Base-by-base conservation (phyloP, 116 monocot species). In the Dioscorea cayenensis region DNA sequence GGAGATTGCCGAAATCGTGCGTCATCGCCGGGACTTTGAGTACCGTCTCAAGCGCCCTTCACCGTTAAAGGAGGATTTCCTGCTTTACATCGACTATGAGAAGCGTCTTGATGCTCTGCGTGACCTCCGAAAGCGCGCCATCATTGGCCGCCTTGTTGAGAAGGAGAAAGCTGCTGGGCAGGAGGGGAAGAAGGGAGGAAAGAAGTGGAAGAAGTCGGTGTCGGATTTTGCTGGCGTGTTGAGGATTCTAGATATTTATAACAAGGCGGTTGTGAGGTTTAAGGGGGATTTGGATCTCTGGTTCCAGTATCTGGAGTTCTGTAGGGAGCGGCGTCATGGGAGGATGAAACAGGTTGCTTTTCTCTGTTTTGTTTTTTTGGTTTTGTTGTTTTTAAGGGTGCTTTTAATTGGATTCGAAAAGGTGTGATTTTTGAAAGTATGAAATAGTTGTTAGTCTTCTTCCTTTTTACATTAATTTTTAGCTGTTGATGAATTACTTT, bases 291-390 rank as follows among this genome's bases (percentile, higher is more conserved):
- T 95, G 77, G 80, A 80, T 20, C 77, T 95, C 17, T 95, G 95
- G 95, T 92, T 95, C 61, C 65, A 64, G 62, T 95, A 95, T 23
- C 78, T 92, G 17, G 92, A 95, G 73, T 95, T 85, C 60, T 95
- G 92, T 65, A 66, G 90, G 65, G 77, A 73, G 76, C 75, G 59
- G n/a, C 73, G 72, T 37, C 83, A 92, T 76, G 92, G 92, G 12
- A 49, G 83, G 66, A 92, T 95, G 95, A 95, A 84, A 51, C 67
- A 92, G 85, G 92, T 78, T 55, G 18, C 2, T 3, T 28, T 4
- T 49, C 11, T 73, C 16, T 3, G 6, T 4, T 28, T 27, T 50
- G 14, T 23, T 63, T 73, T 64, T 65, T 55, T 55, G 5, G 3
- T 52, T 18, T 52, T 55, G 1, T 52, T 16, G 5, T 55, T 55